Base-by-base conservation (phyloP, 2,329 filamentous ascomycete species). In the Lojkania enalia region DNA sequence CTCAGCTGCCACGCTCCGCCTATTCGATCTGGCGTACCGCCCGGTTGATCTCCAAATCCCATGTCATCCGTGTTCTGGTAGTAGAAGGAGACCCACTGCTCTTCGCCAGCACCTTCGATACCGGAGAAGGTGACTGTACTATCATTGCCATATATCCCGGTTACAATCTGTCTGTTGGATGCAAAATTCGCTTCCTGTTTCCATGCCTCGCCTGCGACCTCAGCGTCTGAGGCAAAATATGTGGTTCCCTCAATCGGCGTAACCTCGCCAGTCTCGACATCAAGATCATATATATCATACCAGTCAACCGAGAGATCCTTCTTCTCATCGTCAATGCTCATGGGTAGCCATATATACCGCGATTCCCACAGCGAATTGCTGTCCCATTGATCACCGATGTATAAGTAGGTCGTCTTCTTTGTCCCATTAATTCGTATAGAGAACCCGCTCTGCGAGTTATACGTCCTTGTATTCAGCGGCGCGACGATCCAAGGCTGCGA, bases 21-120 rank as follows among this genome's bases (percentile, higher is more conserved):
- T 42, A 85, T 83, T 5, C 82, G 76, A 56, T 85, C 81, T 0
- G 82, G 82, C 0, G 69, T 66, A 4, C 81, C 82, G 32, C 75
- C 77, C 2, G 82, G 66, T 48, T 73, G 71, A 46, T 73, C 71
- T 1, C 80, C 80, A 42, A 80, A 83, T 2, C 80, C 80, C 77
- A 82, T 81, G 46, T 83, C 80, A 38, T 83, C 80, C 2, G 71
- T 82, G 60, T 83, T 81, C 48, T 82, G 77, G 52, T 81, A 80
- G 60, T 81, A 77, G 60, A 82, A 81, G 0, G 77, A 79, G 1
- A 82, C 73, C 78, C 78, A 82, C 57, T 81, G 79, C 1, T 75
- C 73, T 44, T 75, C 73, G 2, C 77, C 78, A 0, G 68, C 64
- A 6, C 78, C 78, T 54, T 77, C 63, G 30, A 81, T 71, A 4